phyloP scores from a whole-genome alignment of 192 early-diverging fungal genomes.

The Backusella luteola region DNA sequence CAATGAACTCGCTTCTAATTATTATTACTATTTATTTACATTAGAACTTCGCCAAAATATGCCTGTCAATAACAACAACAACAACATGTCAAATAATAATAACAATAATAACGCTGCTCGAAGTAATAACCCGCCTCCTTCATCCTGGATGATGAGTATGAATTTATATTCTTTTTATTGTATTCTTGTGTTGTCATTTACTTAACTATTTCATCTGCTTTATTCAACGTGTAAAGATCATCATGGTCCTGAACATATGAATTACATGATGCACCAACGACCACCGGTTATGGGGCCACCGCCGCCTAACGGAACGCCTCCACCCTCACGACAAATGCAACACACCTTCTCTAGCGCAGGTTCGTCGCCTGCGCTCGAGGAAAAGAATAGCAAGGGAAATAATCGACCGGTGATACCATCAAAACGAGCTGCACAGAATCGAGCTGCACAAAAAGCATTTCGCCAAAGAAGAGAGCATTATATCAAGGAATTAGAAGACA shows the following conservation, averaged over 20 bases:
- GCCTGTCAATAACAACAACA: neutral
- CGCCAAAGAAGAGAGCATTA: slow-evolving; percentile 84
- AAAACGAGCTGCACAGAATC: slow-evolving; percentile 87
- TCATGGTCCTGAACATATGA: neutral
- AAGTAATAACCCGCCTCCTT: neutral
- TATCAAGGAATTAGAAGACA: slow-evolving; percentile 74
- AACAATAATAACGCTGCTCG: neutral
- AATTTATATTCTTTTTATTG: neutral
- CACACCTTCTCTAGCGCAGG: neutral
- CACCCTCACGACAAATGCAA: neutral
- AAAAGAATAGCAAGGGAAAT: neutral
- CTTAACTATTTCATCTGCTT: neutral
- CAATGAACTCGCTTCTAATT: neutral
- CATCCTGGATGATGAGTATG: slow-evolving; percentile 8
- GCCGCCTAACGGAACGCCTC: neutral
- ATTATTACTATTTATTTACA: neutral
- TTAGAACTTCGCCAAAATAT: neutral
- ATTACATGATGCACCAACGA: slow-evolving; percentile 6
- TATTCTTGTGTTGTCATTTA: neutral
- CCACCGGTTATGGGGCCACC: neutral
- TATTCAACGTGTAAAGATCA: neutral
- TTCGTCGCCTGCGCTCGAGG: slow-evolving; percentile 2
- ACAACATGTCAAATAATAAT: neutral
- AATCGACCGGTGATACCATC: slow-evolving; percentile 33
- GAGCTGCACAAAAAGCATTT: slow-evolving; percentile 89